phyloP scores from a whole-genome alignment of 1,284 basidiomycete species.

The Earliella scabrosa region DNA sequence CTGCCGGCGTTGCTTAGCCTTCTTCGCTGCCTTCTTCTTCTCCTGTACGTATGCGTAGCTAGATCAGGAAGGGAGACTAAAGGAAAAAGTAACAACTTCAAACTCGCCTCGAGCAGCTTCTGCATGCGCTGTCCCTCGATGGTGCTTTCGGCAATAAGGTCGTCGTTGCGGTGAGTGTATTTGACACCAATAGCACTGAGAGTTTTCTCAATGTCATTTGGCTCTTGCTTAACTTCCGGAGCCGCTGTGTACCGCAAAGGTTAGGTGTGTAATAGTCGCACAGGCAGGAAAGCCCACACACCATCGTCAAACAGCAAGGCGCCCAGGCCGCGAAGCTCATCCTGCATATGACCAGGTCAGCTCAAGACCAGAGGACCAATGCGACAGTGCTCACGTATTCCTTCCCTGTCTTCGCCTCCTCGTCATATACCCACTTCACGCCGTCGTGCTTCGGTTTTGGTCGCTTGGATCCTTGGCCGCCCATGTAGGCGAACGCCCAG shows the following conservation, averaged over 20 bases:
- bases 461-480: slow-evolving; percentile 39
- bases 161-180: slow-evolving; percentile 75
- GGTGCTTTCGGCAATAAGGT: slow-evolving; percentile 66
- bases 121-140: slow-evolving; percentile 68
- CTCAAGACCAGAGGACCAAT: neutral
- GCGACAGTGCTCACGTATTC: slow-evolving; percentile 52
- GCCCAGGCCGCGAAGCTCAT: slow-evolving; percentile 63
- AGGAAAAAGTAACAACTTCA: neutral
- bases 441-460: slow-evolving; percentile 34
- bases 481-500: slow-evolving; percentile 77
- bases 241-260: slow-evolving; percentile 23
- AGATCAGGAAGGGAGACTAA: no score
- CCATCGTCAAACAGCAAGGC: slow-evolving; percentile 74
- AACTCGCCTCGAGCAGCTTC: slow-evolving; percentile 54
- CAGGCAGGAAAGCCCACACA: no score
- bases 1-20: slow-evolving; percentile 32
- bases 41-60: slow-evolving; percentile 29
- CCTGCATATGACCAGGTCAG: slow-evolving; percentile 36
- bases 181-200: slow-evolving; percentile 63
- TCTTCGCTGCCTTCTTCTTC: slow-evolving; percentile 32
- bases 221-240: slow-evolving; percentile 33
- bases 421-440: slow-evolving; percentile 50
- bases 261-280: no score
- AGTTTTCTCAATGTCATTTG: slow-evolving; percentile 56
- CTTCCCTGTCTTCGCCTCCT: slow-evolving; percentile 52